Evolutionary conservation across 352 stramenopile genomes (phyloP).

Genomic region (Thalassiosira delicatula): DNA sequence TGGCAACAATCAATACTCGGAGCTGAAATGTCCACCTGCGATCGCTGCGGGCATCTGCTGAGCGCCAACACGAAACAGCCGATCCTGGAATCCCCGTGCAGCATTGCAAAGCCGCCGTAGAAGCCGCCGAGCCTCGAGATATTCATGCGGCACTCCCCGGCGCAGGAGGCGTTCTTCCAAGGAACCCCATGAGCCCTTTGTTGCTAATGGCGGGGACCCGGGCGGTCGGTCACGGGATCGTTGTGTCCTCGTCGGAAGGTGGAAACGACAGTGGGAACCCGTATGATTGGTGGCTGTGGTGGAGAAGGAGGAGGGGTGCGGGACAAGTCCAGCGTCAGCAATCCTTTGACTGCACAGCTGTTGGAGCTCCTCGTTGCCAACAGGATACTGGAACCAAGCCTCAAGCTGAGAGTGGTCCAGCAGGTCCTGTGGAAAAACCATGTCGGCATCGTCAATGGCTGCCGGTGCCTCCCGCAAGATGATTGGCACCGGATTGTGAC

Average conservation of each 20-base stretch:
- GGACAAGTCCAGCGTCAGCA: slow-evolving; percentile 72
- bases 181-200: slow-evolving; percentile 78
- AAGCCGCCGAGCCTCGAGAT: slow-evolving; percentile 83
- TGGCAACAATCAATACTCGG: too few species aligned
- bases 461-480: too few species aligned
- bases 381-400: slow-evolving; percentile 80
- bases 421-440: slow-evolving; percentile 84
- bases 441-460: too few species aligned
- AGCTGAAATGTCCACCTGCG: too few species aligned
- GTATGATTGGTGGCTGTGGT: too few species aligned
- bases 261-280: too few species aligned
- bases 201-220: not conserved
- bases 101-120: slow-evolving; percentile 77
- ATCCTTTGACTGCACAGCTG: slow-evolving; percentile 84
- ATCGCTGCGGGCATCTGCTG: too few species aligned
- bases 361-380: slow-evolving; percentile 86
- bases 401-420: slow-evolving; percentile 79
- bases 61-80: slow-evolving; percentile 61
- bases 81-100: slow-evolving; percentile 68
- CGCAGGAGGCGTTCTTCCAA: slow-evolving; percentile 87
- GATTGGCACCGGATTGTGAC: slow-evolving; percentile 63
- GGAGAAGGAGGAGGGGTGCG: not conserved
- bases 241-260: too few species aligned
- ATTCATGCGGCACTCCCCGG: slow-evolving; percentile 80
- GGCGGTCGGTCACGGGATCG: slow-evolving; percentile 17